A percentile compares a stretch with the other conserved stretches of the same genome.
phyloP scores from a whole-genome alignment of 768 basidiomycete genomes.

The Rhodotorula babjevae region DNA sequence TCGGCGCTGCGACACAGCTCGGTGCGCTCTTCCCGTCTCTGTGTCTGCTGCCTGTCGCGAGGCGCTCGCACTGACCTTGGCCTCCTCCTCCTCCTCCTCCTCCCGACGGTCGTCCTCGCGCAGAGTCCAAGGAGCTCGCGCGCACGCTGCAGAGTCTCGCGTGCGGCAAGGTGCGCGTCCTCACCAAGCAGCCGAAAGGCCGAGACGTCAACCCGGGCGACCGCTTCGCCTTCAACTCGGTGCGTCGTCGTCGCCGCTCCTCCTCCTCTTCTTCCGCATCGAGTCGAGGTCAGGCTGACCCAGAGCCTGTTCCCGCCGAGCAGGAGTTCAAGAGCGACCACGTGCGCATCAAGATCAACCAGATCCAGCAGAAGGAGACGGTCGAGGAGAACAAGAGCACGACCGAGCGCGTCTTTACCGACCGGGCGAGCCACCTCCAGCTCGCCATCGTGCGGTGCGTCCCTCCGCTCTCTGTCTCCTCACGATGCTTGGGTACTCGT shows the following conservation, averaged over 20 bases:
- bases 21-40: conserved; percentile 53
- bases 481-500: neutral
- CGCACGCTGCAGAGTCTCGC: conserved; percentile 87
- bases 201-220: conserved; percentile 73
- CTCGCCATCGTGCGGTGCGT: conserved; percentile 79
- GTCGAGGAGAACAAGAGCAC: conserved; percentile 82
- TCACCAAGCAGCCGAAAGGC: conserved; percentile 72
- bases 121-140: conserved; percentile 69
- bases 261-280: neutral
- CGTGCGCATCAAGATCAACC: conserved; percentile 82
- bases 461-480: neutral
- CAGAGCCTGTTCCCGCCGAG: too few relatives aligned
- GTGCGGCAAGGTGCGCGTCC: conserved; percentile 79
- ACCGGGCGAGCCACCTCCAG: conserved; percentile 78
- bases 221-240: conserved; percentile 71
- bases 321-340: conserved; percentile 65
- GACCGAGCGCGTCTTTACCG: conserved; percentile 75
- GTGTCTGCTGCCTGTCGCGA: too few relatives aligned
- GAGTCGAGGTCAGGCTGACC: neutral
- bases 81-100: too few relatives aligned
- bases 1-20: conserved; percentile 64
- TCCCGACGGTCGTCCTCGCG: neutral
- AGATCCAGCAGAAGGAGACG: conserved; percentile 88
- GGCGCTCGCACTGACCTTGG: neutral
- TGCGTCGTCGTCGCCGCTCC: conserved; percentile 51